phyloP scores from a whole-genome alignment of 805 yeast species.

The Ogataea pilisensis region DNA sequence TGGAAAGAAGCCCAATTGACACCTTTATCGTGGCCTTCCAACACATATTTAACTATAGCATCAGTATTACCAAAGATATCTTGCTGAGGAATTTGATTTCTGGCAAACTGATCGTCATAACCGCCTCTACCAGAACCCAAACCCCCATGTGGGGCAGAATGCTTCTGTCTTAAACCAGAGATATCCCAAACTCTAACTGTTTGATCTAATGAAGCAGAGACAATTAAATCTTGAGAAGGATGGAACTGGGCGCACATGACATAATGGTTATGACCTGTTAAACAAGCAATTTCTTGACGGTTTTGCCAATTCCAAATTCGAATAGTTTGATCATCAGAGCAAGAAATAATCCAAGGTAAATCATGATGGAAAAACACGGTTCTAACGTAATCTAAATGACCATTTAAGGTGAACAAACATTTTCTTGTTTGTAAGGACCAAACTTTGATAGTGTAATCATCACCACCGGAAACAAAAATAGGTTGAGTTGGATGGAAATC shows the following conservation, averaged over 20 bases:
- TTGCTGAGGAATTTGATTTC: slow-evolving; percentile 73
- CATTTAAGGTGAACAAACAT: slow-evolving; percentile 85
- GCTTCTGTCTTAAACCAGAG: slow-evolving; percentile 88
- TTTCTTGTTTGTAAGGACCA: slow-evolving; percentile 93
- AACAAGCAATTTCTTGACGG: slow-evolving; percentile 92
- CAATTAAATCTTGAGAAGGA: slow-evolving; percentile 90
- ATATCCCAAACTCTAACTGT: slow-evolving; percentile 99
- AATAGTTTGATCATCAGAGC: slow-evolving; percentile 97
- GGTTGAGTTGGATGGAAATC: slow-evolving; percentile 99
- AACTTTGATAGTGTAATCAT: slow-evolving; percentile 89
- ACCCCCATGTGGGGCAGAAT: slow-evolving; percentile 63
- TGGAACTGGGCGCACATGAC: slow-evolving; percentile 98
- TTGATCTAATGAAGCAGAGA: slow-evolving; percentile 94
- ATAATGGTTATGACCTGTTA: slow-evolving; percentile 97
- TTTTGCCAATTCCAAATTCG: slow-evolving; percentile 99
- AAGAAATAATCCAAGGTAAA: slow-evolving; percentile 94
- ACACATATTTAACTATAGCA: slow-evolving; percentile 89
- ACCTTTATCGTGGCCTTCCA: slow-evolving; percentile 98
- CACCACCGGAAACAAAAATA: slow-evolving; percentile 94
- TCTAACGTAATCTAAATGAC: slow-evolving; percentile 94
- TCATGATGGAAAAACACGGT: slow-evolving; percentile 93
- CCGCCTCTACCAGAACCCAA: slow-evolving; percentile 32
- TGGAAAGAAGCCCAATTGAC: slow-evolving; percentile 99
- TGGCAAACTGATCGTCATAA: slow-evolving; percentile 45
- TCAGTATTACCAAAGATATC: slow-evolving; percentile 93